phyloP scores from a whole-genome alignment of 495 filamentous ascomycete species.

The Parachaetomium inaequale region DNA sequence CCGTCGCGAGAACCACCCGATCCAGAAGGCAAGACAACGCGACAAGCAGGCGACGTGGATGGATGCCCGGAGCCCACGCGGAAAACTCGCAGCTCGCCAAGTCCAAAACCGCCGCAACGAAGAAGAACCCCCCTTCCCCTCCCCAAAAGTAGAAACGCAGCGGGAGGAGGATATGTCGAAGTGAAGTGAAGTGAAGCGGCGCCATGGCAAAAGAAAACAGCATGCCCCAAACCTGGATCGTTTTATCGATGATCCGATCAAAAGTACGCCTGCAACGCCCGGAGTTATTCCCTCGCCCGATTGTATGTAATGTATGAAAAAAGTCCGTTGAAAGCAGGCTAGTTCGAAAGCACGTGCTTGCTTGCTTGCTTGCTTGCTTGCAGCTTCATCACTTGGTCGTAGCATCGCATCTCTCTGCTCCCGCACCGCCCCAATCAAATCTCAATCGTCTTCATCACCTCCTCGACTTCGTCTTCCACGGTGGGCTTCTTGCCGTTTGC shows the following conservation, averaged over 20 bases:
- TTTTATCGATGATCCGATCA: neutral
- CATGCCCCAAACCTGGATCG: neutral
- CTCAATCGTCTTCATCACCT: slow-evolving; percentile 57
- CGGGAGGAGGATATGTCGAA: neutral
- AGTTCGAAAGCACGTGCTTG: neutral
- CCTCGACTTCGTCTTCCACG: slow-evolving; percentile 34
- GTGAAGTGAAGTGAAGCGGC: neutral
- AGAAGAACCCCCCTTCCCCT: neutral
- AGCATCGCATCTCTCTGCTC: neutral
- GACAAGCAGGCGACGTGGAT: neutral
- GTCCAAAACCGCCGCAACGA: neutral
- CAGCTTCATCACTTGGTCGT: slow-evolving; percentile 16
- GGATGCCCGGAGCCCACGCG: neutral
- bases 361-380: neutral
- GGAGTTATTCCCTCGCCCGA: neutral
- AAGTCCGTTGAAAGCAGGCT: neutral
- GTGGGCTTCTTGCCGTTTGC: slow-evolving; percentile 35
- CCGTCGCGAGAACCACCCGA: neutral
- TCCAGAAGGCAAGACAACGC: neutral
- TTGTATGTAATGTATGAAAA: slow-evolving; percentile 14
- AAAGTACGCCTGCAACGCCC: slow-evolving; percentile 13
- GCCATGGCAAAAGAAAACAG: neutral
- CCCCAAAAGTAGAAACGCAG: neutral
- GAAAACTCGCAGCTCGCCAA: neutral
- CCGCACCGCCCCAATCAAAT: slow-evolving; percentile 36